Base-by-base conservation (phyloP, 2,329 filamentous ascomycete genomes). In the Coleophoma cylindrospora region DNA sequence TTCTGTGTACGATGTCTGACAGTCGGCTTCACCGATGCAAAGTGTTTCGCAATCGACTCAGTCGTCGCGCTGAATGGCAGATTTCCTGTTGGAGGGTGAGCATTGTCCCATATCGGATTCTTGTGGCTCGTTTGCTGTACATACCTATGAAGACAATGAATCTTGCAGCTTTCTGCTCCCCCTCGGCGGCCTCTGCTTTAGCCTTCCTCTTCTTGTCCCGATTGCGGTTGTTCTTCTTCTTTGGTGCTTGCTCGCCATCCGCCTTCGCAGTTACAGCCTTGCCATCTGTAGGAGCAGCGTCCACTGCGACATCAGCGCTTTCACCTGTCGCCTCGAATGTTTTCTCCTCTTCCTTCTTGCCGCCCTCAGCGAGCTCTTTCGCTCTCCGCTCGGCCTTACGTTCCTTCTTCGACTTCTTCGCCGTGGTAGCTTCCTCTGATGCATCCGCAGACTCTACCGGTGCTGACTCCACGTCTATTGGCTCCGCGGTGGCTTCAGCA, bases 41-140 rank as follows among this genome's bases (percentile, higher is more conserved):
- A 96, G 74, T 96, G 91, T 51, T 80, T 74, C 50, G 73, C 71
- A 54, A 97, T 79, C 40, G 82, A 76, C 45, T 80, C 80, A 47
- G 78, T 76, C 4, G 86, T 96, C 38, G 90, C 88, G 54, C 78
- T 84, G 79, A 83, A 96, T 45, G 92, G 92, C 6, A 97, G 85
- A 72, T 96, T 96, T 66, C 92, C 89, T 80, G 58, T 15, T 62
- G 57, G 34, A 64, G 65, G 58, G 63, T 60, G 52, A 68, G 70
- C 61, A 61, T 57, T 64, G 61, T 43, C 54, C 51, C 45, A 66
- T 62, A 27, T 27, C 27, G 2, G 27, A 27, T 27, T 27, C 27
- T 6, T 33, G 50, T 56, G 53, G 52, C 14, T n/a, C 38, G 34
- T 15, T 19, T 2, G 19, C 19, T 14, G 43, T 27, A 64, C 71